Base-by-base conservation (phyloP, 2,329 filamentous ascomycete genomes). In the Aureobasidium sp. region DNA sequence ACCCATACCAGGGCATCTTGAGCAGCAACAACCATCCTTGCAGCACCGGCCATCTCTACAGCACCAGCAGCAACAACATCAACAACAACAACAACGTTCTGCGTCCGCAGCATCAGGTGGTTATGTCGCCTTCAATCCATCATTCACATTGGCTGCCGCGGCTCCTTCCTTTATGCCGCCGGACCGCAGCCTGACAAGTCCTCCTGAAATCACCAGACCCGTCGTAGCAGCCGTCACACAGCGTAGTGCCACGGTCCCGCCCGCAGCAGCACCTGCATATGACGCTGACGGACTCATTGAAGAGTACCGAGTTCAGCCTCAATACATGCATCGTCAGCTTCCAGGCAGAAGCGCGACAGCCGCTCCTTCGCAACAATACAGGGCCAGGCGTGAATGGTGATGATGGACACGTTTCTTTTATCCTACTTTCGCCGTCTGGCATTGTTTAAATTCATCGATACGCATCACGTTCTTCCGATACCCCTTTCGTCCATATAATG, bases 51-150 rank as follows among this genome's bases (percentile, higher is more conserved):
- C n/a, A 40, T 21, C 38, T 4, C 38, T n/a, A 21, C 38, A 4
- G 12, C 40, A 10, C 12, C 17, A 24, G 27, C 27, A 29, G 27
- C n/a, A n/a, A 16, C 35, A 45, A 12, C 41, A 45, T 25, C 41
- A 21, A n/a, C 6, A 6, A 12, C 30, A 25, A 10, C 30, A 16
- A 12, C 27, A n/a, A 7, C 30, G 30, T 14, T 40, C 42, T 17
- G 53, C 57, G 17, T 25, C 55, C 7, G 51, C 53, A 17, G 52
- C 48, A 35, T 32, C 39, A 5, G 57, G 59, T 29, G 58, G 58
- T 30, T 68, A 66, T 50, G 57, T 63, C 6, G 62, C 66, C 14
- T 68, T 67, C 64, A 66, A 63, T 30, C 64, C 65, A 10, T 45
- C 57, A 10, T 22, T 59, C 10, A 41, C 47, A 29, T 24, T 53